phyloP scores from a whole-genome alignment of 179 eudicot genomes.

The Beta lomatogona region DNA sequence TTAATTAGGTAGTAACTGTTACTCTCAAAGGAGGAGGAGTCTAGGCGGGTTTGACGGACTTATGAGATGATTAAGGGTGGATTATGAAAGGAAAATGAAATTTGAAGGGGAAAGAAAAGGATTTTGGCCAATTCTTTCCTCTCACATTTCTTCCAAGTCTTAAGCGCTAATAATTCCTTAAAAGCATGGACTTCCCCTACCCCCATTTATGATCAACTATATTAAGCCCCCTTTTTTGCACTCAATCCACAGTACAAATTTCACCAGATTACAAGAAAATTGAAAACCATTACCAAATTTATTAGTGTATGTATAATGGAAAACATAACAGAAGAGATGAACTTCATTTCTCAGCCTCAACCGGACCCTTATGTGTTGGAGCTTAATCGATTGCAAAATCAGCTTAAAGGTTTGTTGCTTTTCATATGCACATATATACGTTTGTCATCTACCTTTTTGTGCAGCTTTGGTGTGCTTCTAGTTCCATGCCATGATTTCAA shows the following conservation, averaged over 20 bases:
- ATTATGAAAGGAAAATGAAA: neutral
- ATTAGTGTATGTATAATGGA: neutral
- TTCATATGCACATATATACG: too few relatives aligned
- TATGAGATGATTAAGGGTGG: slow-evolving; percentile 13
- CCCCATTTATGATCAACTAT: neutral
- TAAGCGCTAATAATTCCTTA: slow-evolving; percentile 39
- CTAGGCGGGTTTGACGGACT: slow-evolving; percentile 52
- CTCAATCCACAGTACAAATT: neutral
- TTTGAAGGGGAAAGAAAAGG: neutral
- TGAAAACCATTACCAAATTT: too few relatives aligned
- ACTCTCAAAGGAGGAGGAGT: slow-evolving; percentile 28
- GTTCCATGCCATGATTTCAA: neutral
- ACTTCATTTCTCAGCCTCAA: slow-evolving; percentile 38
- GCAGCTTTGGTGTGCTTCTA: neutral
- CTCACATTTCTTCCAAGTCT: slow-evolving; percentile 38
- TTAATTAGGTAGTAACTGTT: slow-evolving; percentile 29
- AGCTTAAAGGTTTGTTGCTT: slow-evolving; percentile 64
- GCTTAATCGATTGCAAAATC: slow-evolving; percentile 69
- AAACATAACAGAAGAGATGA: slow-evolving; percentile 27
- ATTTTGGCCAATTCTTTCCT: slow-evolving; percentile 19
- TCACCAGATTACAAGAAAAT: neutral
- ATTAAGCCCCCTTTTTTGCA: slow-evolving; percentile 4
- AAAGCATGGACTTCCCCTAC: slow-evolving; percentile 37
- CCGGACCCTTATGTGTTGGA: slow-evolving; percentile 68
- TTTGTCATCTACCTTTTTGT: neutral